These are phyloP conservation scores for Pisolithus marmoratus DNA, from an alignment of 768 basidiomycete species.

Conservation along the genomic window DNA sequence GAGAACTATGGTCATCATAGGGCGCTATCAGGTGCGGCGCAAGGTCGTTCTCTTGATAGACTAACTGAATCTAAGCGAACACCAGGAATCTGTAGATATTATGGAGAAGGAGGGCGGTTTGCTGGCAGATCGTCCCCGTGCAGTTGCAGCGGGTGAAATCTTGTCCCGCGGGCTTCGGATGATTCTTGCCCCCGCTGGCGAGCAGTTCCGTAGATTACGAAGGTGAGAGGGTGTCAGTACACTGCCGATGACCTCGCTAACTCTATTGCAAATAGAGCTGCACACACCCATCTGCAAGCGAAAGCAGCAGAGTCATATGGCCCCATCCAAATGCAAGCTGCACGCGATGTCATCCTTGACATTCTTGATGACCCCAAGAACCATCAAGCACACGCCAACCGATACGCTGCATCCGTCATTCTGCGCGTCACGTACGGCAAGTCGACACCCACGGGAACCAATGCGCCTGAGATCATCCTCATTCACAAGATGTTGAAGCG, in stretches of 20 bases:
- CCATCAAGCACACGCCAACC: constrained; percentile 53
- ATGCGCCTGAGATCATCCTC: constrained; percentile 27
- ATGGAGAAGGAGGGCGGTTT: constrained; percentile 62
- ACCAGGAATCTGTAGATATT: constrained; percentile 54
- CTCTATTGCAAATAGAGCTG: constrained; percentile 33
- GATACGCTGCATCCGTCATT: constrained; percentile 32
- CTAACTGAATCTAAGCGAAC: neutral
- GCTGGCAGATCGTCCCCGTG: constrained; percentile 49
- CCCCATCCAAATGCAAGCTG: constrained; percentile 39
- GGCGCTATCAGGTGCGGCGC: constrained; percentile 32
- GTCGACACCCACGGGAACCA: constrained; percentile 22
- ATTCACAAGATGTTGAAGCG: constrained; percentile 31
- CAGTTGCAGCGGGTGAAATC: constrained; percentile 55
- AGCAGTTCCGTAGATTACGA: constrained; percentile 56
- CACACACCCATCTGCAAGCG: constrained; percentile 55
- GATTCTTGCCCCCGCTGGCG: constrained; percentile 50
- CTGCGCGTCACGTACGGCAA: constrained; percentile 32
- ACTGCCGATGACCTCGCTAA: neutral
- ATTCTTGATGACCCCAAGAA: constrained; percentile 27
- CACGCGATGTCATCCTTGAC: constrained; percentile 27
- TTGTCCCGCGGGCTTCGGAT: constrained; percentile 54
- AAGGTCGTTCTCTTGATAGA: neutral
- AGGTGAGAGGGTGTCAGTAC: constrained; percentile 30
- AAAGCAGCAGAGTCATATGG: constrained; percentile 45
- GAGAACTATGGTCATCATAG: constrained; percentile 26